Conservation (phyloP, 805 yeast species). For the Lipomyces japonicus region DNA sequence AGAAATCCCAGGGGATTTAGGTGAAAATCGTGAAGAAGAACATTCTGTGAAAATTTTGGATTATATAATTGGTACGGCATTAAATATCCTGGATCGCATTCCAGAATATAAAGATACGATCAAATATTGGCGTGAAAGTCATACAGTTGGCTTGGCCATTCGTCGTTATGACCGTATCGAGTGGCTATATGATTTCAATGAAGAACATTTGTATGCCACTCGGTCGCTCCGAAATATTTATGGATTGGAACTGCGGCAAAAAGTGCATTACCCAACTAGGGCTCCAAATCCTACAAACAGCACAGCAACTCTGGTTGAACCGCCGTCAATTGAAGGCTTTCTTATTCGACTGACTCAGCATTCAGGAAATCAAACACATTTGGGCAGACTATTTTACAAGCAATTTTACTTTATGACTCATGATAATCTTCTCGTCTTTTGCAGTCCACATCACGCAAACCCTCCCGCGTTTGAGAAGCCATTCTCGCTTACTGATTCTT, state of each 20-base stretch:
- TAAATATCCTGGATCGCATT: constrained; percentile 35
- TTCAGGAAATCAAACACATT: constrained; percentile 41
- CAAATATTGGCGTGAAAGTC: constrained; percentile 32
- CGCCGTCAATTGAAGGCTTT: constrained; percentile 79
- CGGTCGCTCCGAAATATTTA: constrained; percentile 47
- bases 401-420: constrained; percentile 61
- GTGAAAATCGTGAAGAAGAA: neutral
- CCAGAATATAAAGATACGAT: constrained; percentile 21
- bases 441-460: constrained; percentile 50
- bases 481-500: constrained; percentile 12
- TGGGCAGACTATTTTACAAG: constrained; percentile 47
- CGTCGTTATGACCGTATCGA: constrained; percentile 72
- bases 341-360: constrained; percentile 54
- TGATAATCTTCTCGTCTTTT: constrained; percentile 58
- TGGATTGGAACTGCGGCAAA: constrained; percentile 57
- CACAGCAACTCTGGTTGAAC: constrained; percentile 47
- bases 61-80: constrained; percentile 42
- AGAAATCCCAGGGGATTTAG: neutral
- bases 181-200: constrained; percentile 53
- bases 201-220: constrained; percentile 43
- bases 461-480: constrained; percentile 47
- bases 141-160: constrained; percentile 53
- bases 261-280: constrained; percentile 32
- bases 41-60: constrained; percentile 34
- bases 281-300: constrained; percentile 13